These are phyloP conservation scores for Ceratobasidium papillatum DNA, from an alignment of 1,284 basidiomycete species.

Conservation along the genomic window DNA sequence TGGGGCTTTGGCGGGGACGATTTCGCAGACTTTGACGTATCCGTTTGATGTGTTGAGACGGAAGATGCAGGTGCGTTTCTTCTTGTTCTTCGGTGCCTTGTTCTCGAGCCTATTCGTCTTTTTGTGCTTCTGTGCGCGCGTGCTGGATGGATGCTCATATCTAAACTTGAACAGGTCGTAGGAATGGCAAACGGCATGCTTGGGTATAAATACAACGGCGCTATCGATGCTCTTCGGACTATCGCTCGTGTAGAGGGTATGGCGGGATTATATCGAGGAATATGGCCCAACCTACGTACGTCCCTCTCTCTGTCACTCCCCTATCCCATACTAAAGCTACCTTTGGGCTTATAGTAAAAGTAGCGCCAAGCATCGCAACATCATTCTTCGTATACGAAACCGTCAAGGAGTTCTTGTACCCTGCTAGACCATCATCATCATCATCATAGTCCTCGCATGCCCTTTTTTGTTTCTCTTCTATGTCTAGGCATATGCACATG, in stretches of 20 bases:
- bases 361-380: constrained; percentile 90
- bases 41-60: constrained; percentile 91
- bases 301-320: constrained; percentile 49
- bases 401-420: constrained; percentile 50
- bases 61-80: constrained; percentile 77
- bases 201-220: constrained; percentile 77
- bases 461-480: neutral
- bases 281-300: constrained; percentile 92
- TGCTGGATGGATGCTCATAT: no score
- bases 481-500: neutral
- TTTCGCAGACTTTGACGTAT: constrained; percentile 94
- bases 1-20: constrained; percentile 80
- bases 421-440: neutral
- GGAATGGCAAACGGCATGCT: constrained; percentile 76
- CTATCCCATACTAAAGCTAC: constrained; percentile 44
- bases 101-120: no score
- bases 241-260: constrained; percentile 81
- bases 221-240: constrained; percentile 74
- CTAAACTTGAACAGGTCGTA: constrained; percentile 71
- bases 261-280: constrained; percentile 80
- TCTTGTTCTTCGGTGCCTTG: neutral
- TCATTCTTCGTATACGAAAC: constrained; percentile 61
- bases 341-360: constrained; percentile 68
- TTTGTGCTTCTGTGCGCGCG: no score
- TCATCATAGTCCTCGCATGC: constrained; percentile 45